phyloP scores from a whole-genome alignment of 2,329 filamentous ascomycete genomes.

The Colletotrichum sp. region DNA sequence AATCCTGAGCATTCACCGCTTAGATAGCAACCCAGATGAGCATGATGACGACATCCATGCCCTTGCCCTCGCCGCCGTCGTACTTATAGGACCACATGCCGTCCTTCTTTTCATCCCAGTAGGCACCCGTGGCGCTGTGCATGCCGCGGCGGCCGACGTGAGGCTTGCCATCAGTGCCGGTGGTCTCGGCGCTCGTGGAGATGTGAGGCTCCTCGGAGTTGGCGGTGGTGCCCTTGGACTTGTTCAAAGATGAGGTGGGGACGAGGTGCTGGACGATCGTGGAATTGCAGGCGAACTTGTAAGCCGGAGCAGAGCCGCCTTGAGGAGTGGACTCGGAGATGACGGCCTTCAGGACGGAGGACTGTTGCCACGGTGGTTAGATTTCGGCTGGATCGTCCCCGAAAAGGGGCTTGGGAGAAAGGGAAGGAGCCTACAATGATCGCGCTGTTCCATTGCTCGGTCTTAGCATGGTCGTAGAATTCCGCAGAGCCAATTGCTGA shows the following conservation, averaged over 20 bases:
- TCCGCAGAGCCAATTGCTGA: constrained; percentile 75
- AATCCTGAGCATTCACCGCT: not conserved
- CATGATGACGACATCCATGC: constrained; percentile 73
- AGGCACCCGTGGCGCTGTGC: constrained; percentile 85
- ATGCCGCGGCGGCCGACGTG: constrained; percentile 86
- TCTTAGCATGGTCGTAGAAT: constrained; percentile 86
- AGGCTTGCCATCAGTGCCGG: constrained; percentile 66
- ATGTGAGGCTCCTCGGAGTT: constrained; percentile 56
- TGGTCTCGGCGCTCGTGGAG: constrained; percentile 58
- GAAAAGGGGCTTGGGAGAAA: not conserved
- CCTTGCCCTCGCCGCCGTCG: constrained; percentile 70
- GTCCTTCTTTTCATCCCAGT: constrained; percentile 90
- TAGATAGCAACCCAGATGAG: constrained; percentile 80
- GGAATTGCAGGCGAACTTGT: constrained; percentile 97
- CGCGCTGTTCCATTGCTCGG: constrained; percentile 85
- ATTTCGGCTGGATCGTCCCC: not conserved
- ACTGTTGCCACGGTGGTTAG: constrained; percentile 50
- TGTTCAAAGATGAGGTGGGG: constrained; percentile 68
- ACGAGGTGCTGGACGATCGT: constrained; percentile 96
- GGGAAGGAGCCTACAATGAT: constrained; percentile 75
- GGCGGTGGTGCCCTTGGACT: constrained; percentile 57
- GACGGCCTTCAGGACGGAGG: constrained; percentile 76
- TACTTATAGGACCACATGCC: constrained; percentile 92
- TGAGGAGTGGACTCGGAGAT: constrained; percentile 75
- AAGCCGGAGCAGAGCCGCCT: constrained; percentile 64